phyloP scores from a whole-genome alignment of 371 early-diverging fungal genomes.

The Lichtheimia ornata region DNA sequence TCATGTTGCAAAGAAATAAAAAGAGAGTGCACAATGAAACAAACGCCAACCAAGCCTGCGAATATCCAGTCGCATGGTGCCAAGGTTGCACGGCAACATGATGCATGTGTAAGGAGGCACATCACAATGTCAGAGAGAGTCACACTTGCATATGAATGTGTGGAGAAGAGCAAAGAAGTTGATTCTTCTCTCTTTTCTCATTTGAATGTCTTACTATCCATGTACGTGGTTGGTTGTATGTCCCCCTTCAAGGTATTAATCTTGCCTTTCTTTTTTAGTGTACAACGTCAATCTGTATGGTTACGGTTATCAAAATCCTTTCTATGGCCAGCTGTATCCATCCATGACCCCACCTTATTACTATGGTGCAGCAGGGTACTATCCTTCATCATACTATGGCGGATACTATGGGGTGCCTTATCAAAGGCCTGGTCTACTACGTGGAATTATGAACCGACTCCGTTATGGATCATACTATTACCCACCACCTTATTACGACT shows the following conservation, averaged over 20 bases:
- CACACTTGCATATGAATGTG: too few relatives aligned
- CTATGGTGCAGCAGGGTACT: constrained; percentile 7
- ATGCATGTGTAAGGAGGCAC: too few relatives aligned
- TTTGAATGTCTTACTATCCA: constrained; percentile 13
- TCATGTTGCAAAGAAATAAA: too few relatives aligned
- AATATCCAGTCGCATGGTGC: too few relatives aligned
- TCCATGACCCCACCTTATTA: background rate
- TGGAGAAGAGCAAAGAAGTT: background rate
- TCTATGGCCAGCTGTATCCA: constrained; percentile 13
- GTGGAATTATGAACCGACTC: constrained; percentile 21
- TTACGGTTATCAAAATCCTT: constrained; percentile 8
- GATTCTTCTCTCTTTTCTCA: background rate
- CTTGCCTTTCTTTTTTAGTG: background rate
- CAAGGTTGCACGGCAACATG: too few relatives aligned
- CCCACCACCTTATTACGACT: constrained; percentile 8
- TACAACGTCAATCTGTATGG: constrained; percentile 4
- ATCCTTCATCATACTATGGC: constrained; percentile 1
- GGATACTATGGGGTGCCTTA: constrained; percentile 12
- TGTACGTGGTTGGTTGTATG: background rate
- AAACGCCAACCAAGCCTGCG: too few relatives aligned
- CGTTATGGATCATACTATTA: constrained; percentile 21
- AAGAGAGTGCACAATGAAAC: too few relatives aligned
- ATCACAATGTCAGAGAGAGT: too few relatives aligned
- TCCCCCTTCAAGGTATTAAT: too few relatives aligned
- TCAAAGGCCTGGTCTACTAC: constrained; percentile 19